Evolutionary conservation across 2,329 filamentous ascomycete species (phyloP).

Genomic region (Aspergillus brunneoviolaceus): DNA sequence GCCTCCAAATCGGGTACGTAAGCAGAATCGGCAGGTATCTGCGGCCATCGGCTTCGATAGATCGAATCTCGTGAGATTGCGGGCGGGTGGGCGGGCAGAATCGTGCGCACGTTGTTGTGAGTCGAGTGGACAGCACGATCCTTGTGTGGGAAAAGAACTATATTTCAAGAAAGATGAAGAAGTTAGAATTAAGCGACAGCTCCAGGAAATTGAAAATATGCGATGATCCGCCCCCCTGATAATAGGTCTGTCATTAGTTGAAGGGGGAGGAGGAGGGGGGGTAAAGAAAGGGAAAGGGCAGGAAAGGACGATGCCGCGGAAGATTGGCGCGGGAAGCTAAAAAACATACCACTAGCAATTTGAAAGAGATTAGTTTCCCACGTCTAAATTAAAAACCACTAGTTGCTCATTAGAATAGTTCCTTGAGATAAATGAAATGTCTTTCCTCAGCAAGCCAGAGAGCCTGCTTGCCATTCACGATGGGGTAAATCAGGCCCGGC

Average conservation of each 20-base stretch:
- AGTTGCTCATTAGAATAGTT: slow-evolving; percentile 2
- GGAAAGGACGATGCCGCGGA: slow-evolving; percentile 10
- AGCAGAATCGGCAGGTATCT: slow-evolving; percentile 4
- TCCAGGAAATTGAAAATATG: neutral
- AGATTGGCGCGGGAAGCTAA: slow-evolving; percentile 9
- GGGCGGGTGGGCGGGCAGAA: neutral
- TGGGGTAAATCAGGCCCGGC: slow-evolving; percentile 10
- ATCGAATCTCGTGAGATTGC: slow-evolving; percentile 3
- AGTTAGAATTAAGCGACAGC: slow-evolving; percentile 4
- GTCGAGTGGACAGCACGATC: neutral
- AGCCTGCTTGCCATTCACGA: slow-evolving; percentile 1
- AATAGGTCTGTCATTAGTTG: neutral
- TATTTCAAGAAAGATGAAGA: slow-evolving; percentile 1
- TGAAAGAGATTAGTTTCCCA: slow-evolving; percentile 6
- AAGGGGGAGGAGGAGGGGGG: slow-evolving; percentile 9
- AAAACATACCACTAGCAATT: slow-evolving; percentile 11
- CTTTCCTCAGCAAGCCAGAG: slow-evolving; percentile 2
- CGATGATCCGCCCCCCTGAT: slow-evolving; percentile 10
- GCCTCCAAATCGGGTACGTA: slow-evolving; percentile 7
- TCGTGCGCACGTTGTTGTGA: neutral
- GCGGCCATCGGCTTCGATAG: slow-evolving; percentile 3
- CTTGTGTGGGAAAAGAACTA: neutral
- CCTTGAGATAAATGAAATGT: slow-evolving; percentile 7
- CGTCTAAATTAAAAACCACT: neutral
- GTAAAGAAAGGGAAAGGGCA: neutral